Conservation (phyloP, 345 rosid species). For the Populus davidiana region DNA sequence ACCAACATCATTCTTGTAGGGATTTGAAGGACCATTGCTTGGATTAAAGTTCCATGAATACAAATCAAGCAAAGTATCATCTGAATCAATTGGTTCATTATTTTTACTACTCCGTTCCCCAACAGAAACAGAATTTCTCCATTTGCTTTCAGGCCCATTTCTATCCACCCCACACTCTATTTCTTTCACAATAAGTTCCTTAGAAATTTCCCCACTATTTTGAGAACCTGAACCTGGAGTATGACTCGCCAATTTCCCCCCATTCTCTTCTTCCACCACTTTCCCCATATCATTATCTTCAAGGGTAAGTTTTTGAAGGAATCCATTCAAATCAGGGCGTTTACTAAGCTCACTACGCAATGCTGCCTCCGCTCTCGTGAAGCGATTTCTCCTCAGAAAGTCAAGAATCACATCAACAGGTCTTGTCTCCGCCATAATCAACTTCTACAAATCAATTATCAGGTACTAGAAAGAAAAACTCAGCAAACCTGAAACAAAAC, state of each 20-base stretch:
- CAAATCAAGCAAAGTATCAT: conserved; percentile 49
- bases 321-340: conserved; percentile 71
- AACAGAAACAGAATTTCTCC: conserved; percentile 44
- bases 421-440: conserved; percentile 58
- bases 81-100: conserved; percentile 47
- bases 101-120: conserved; percentile 41
- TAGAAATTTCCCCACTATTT: conserved; percentile 47
- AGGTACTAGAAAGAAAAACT: conserved; percentile 22
- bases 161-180: conserved; percentile 66
- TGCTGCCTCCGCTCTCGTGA: conserved; percentile 94
- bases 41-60: conserved; percentile 52
- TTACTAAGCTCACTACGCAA: conserved; percentile 72
- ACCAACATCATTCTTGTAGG: conserved; percentile 38
- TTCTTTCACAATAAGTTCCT: conserved; percentile 88
- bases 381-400: conserved; percentile 68
- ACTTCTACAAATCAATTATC: conserved; percentile 23
- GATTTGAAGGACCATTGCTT: conserved; percentile 42
- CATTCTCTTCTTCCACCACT: conserved; percentile 39
- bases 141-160: conserved; percentile 60
- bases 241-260: conserved; percentile 23
- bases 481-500: conserved; percentile 35
- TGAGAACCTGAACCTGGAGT: conserved; percentile 40
- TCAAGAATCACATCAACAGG: conserved; percentile 76
- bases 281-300: conserved; percentile 50
- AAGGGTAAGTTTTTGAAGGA: conserved; percentile 56